Evolutionary conservation across 2,329 filamentous ascomycete species (phyloP), one percentile per base, ranked within the genome.

Genomic region (Stromatinia cepivora): DNA sequence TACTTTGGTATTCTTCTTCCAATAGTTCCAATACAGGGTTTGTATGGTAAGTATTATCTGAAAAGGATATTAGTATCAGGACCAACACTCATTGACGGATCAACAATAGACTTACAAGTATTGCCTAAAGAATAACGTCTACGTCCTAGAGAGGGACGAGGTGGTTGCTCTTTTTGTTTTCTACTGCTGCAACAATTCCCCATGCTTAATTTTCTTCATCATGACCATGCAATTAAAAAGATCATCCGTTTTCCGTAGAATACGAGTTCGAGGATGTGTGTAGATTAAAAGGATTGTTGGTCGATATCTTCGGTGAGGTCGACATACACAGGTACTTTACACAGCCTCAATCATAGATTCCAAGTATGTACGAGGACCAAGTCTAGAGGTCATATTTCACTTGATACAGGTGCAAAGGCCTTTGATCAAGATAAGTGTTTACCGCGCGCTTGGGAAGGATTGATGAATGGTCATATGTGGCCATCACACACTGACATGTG

Each of bases 131-230:
- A 31, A 31, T 62, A 46, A n/a, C 42, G 42, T 48, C 25, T 62
- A 34, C 45, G 42, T 31, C 28, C 59, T 20, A 42, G 59, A 11
- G 25, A 17, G 15, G 50, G 48, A 65, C 34, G 34, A 39, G 48
- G 25, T 54, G 17, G 9, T n/a, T 34, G 66, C 28, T 63, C 46
- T 53, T 68, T 28, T 54, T 42, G 45, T 25, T 63, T 46, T 25
- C 66, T 68, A 46, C 66, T 68, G 22, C 56, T 67, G 36, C 46
- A 62, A 68, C 66, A 63, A 63, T 63, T 68, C 46, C 56, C 56
- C 66, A 67, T 67, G 17, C 34, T 67, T 50, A 25, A 62, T 17
- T 67, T 31, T 67, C 66, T 54, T 62, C 66, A 67, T 67, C 25
- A 45, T 67, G 56, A 31, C 8, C n/a, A 62, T 31, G 10, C 11